Base-by-base conservation (phyloP, 2,329 filamentous ascomycete genomes). In the Aureobasidium sp. region DNA sequence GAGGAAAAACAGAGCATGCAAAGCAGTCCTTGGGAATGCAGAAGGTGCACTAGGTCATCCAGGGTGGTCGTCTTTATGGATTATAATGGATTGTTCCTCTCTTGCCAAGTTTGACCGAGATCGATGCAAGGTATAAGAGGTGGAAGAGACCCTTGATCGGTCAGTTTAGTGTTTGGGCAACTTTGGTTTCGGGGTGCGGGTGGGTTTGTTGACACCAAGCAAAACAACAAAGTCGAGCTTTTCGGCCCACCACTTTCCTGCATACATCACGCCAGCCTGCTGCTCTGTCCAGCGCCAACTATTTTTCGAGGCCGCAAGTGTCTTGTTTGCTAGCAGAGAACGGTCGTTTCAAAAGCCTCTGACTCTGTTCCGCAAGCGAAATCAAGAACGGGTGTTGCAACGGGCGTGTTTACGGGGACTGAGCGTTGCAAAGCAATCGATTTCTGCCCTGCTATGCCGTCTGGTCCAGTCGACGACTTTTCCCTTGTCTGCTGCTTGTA, bases 181-280 rank as follows among this genome's bases (percentile, higher is more conserved):
- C 44, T 59, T 59, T 37, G 44, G 57, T 49, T 49, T 51, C 44
- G 57, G 52, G 57, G n/a, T 49, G 57, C 44, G 57, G 45, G 57
- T 60, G 57, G 45, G 57, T 51, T 60, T 60, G 57, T 60, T 60
- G 44, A 60, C 57, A 48, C 44, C 56, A 60, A 49, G 45, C 44
- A 60, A 60, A 60, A 51, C 57, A 51, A 51, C 45, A 60, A 60
- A 60, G 45, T 47, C 42, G 41, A 42, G 37, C 45, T 60, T 60
- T 51, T 60, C 57, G 44, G 45, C 57, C 37, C 57, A 60, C 36
- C 44, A 51, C 25, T 60, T 34, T 51, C 37, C 36, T 51, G 57
- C 57, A 60, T 60, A 60, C 57, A 41, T 27, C 42, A 48, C 55
- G 34, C 55, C 55, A 48, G 42, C 42, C 55, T 37, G 55, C 55